These are phyloP conservation scores for Fusarium verticillioides DNA, from an alignment of 2,329 filamentous ascomycete genomes.

Conservation along the genomic window DNA sequence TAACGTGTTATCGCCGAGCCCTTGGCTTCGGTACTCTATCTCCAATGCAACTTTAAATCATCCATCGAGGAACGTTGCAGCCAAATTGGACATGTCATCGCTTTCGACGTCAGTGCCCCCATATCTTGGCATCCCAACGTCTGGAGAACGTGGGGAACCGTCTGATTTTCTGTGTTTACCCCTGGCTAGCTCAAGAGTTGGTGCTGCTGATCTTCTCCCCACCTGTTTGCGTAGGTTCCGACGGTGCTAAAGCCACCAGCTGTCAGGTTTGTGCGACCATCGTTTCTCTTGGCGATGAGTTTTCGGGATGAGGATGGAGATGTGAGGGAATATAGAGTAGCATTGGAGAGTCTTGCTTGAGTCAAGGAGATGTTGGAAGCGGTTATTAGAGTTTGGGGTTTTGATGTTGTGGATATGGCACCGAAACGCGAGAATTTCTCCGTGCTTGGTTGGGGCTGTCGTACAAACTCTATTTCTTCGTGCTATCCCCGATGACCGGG, in stretches of 20 bases:
- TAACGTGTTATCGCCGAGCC: not conserved
- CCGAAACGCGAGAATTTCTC: not conserved
- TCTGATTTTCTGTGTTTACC: not conserved
- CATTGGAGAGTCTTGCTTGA: not conserved
- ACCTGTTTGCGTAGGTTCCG: conserved; percentile 1
- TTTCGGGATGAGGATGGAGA: not conserved
- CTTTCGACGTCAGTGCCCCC: conserved; percentile 10
- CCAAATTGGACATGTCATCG: not conserved
- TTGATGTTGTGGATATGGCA: not conserved
- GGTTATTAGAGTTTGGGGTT: not conserved
- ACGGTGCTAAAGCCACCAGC: conserved; percentile 4
- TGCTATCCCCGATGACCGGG: not conserved
- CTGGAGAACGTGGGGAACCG: conserved; percentile 29
- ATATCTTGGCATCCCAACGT: conserved; percentile 17
- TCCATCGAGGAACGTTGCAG: not conserved
- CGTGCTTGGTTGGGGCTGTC: not conserved
- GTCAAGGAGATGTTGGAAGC: not conserved
- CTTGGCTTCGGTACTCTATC: not conserved
- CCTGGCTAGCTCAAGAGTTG: not conserved
- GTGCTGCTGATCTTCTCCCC: conserved; percentile 7
- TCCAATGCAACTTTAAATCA: not conserved
- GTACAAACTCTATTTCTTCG: not conserved
- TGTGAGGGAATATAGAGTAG: not conserved
- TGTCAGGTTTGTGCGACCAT: not conserved
- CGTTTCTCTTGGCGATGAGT: not conserved